These are phyloP conservation scores for Alternaria brassicicola DNA, from an alignment of 2,329 filamentous ascomycete genomes.

Conservation along the genomic window DNA sequence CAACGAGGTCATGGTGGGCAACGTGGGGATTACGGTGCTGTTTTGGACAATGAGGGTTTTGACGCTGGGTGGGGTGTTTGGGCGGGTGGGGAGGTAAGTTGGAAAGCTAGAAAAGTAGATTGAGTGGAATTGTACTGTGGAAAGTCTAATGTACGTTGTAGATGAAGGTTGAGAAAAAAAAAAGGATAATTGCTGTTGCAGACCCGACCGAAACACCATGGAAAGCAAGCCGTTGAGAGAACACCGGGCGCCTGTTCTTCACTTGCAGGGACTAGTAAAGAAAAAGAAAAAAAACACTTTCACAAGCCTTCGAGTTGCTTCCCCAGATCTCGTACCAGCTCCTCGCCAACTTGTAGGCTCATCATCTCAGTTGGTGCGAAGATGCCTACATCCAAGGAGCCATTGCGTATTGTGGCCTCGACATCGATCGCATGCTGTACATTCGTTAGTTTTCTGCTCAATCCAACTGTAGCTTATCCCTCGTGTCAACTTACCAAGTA, in stretches of 20 bases:
- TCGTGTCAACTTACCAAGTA: slow-evolving; percentile 49
- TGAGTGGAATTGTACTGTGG: not conserved
- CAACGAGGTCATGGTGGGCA: slow-evolving; percentile 37
- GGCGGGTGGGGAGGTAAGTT: slow-evolving; percentile 18
- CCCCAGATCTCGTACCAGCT: slow-evolving; percentile 44
- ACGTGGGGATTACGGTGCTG: slow-evolving; percentile 32
- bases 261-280: not conserved
- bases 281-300: not conserved
- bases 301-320: slow-evolving; percentile 1
- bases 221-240: not conserved
- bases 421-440: slow-evolving; percentile 60
- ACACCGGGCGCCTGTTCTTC: not conserved
- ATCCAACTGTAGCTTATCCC: not conserved
- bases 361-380: slow-evolving; percentile 58
- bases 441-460: slow-evolving; percentile 39
- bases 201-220: not conserved
- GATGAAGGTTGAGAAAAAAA: not conserved
- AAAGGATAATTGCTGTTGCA: not conserved
- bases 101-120: not conserved
- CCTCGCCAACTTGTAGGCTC: slow-evolving; percentile 44
- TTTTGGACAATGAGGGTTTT: slow-evolving; percentile 29
- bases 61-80: slow-evolving; percentile 33
- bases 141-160: not conserved
- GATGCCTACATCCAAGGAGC: slow-evolving; percentile 59
- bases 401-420: slow-evolving; percentile 58